phyloP scores from a whole-genome alignment of 2,329 filamentous ascomycete genomes.

The Paecilomyces niveus region DNA sequence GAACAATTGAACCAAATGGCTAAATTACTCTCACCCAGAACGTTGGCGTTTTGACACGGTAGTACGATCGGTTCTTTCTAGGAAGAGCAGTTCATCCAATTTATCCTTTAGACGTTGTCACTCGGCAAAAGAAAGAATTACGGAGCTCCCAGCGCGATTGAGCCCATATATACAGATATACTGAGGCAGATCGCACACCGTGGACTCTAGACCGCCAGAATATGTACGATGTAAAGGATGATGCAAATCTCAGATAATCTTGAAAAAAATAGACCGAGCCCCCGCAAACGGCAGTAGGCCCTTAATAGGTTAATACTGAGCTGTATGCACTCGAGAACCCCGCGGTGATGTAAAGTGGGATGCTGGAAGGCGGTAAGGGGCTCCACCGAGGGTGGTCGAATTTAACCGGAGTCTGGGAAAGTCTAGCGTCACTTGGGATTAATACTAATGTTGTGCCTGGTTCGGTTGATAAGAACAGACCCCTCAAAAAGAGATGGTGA shows the following conservation, averaged over 20 bases:
- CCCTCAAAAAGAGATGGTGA: not conserved
- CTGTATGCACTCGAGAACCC: not conserved
- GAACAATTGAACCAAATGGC: not conserved
- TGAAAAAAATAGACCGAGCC: not conserved
- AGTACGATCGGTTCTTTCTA: not conserved
- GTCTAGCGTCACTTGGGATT: not conserved
- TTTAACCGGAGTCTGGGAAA: not conserved
- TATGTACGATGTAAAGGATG: not conserved
- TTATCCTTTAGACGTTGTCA: not conserved
- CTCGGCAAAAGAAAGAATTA: not conserved
- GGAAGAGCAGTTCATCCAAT: not conserved
- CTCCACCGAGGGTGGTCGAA: not conserved
- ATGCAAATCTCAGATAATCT: not conserved
- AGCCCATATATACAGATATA: not conserved
- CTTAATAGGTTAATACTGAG: not conserved
- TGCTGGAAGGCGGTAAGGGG: not conserved
- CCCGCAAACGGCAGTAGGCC: not conserved
- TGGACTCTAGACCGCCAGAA: not conserved
- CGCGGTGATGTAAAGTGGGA: not conserved
- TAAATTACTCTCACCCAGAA: not conserved
- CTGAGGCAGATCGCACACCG: not conserved
- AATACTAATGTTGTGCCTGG: not conserved
- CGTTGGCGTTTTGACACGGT: not conserved
- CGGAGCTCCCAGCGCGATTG: not conserved
- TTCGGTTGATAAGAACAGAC: not conserved